A percentile compares a stretch with the other conserved stretches of the same genome.
These are phyloP conservation scores for Penicillium vulpinum DNA, from an alignment of 2,329 filamentous ascomycete species.

Conservation along the genomic window DNA sequence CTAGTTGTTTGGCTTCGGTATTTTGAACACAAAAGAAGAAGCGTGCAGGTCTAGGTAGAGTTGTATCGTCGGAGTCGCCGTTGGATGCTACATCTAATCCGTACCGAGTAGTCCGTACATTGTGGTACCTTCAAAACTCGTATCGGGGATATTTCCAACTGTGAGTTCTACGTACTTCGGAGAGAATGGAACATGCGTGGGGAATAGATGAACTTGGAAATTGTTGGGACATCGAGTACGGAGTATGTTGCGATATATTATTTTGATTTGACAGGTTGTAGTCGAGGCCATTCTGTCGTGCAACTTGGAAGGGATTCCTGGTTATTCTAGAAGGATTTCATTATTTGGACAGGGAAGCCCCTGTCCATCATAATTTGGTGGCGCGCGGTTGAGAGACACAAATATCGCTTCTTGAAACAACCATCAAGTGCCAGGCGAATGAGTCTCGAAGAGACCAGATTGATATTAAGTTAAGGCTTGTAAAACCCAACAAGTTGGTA, in stretches of 20 bases:
- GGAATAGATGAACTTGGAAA: neutral
- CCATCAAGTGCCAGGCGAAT: neutral
- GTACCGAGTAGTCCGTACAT: neutral
- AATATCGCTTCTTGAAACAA: conserved; percentile 5
- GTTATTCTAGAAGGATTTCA: neutral
- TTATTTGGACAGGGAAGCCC: neutral
- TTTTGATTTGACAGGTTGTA: neutral
- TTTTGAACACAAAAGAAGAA: no score
- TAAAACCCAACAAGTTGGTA: neutral
- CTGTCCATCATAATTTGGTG: neutral
- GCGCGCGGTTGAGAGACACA: neutral
- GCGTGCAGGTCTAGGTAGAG: neutral
- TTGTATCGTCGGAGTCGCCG: neutral
- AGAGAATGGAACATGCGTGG: neutral
- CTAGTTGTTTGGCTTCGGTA: no score
- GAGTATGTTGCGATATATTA: neutral
- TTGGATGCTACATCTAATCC: neutral
- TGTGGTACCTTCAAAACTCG: neutral
- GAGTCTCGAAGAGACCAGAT: neutral
- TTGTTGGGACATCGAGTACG: neutral
- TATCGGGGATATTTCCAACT: neutral
- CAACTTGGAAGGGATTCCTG: neutral
- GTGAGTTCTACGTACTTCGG: no score
- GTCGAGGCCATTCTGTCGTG: neutral
- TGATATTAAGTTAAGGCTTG: neutral